Base-by-base conservation (phyloP, 768 basidiomycete genomes). In the Serendipita sp. region DNA sequence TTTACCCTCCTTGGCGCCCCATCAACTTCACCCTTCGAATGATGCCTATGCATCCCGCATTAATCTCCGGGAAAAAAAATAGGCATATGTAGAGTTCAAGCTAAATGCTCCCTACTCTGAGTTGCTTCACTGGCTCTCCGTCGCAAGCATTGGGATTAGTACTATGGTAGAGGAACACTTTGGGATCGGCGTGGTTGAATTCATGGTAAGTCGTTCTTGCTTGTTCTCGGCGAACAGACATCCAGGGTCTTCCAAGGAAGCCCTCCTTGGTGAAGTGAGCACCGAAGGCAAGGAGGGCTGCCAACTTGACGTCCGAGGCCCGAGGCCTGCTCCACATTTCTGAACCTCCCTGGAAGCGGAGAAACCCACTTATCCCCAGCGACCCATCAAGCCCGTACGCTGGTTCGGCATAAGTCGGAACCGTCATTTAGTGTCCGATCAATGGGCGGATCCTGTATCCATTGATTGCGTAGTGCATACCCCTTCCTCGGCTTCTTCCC, bases 91-190 rank as follows among this genome's bases (percentile, higher is more conserved):
- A 28, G 76, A 84, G 60, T 90, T 99, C 66, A 73, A 88, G 13
- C 79, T 95, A 44, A 98, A 98, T 66, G 90, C 88, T 0, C 75
- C 87, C 3, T 97, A 87, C 66, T 70, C 82, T 0, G 79, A 78
- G 28, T 78, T 97, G 64, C 78, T 92, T 2, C 69, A 72, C 3
- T 84, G 86, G 79, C 76, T 99, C 1, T 82, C 85, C 4, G 74
- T 74, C 48, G 83, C 92, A 1, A 88, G 85, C 65, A 79, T 97
- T 16, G 94, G 95, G 0, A 70, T 98, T 26, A 94, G 90, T 69
- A 96, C 95, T 14, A 99, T 99, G 95, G 81, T 92, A 0, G 93
- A 98, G 69, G 95, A 99, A 72, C 95, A 99, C 71, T 99, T 98
- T 65, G 95, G 96, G 2, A 98, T 99, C 71, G 96, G 93, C 67